Evolutionary conservation across 140 eudicot species (phyloP), one percentile per base, ranked within the genome.

Genomic region (Bidens hawaiensis): DNA sequence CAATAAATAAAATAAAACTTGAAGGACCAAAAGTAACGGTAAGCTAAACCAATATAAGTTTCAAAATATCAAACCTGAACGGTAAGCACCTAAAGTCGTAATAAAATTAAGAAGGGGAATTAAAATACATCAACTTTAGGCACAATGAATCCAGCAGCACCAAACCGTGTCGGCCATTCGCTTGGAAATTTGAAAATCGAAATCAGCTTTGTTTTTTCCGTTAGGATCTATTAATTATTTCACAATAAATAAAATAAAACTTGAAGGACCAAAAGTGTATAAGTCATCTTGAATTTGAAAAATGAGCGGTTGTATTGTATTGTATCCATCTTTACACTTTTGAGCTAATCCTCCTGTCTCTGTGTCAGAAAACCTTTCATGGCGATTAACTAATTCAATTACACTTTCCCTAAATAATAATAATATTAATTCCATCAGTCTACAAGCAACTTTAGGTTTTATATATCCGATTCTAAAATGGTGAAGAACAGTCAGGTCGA

Each of bases 231-330:
- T n/a, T n/a, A n/a, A n/a, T n/a, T n/a, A n/a, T 13, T 71, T 33
- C 9, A 22, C 0, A 53, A 40, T 5, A n/a, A n/a, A 60, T n/a
- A n/a, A n/a, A n/a, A n/a, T n/a, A n/a, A n/a, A n/a, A n/a, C n/a
- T n/a, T n/a, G n/a, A n/a, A n/a, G n/a, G n/a, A n/a, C n/a, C n/a
- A 60, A 2, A 19, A 10, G 28, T 6, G 2, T 1, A 24, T 38
- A 40, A 68, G 74, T 15, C 47, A n/a, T 38, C 26, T 71, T 65
- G 41, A 72, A 82, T 75, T 82, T 69, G 78, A 82, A 82, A 69
- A 72, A 68, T 60, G 56, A 67, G 89, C 89, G 85, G 78, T 74
- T 74, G n/a, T n/a, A n/a, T 74, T 74, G n/a, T n/a, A n/a, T n/a
- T n/a, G n/a, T n/a, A n/a, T n/a, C n/a, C n/a, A n/a, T n/a, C n/a